Evolutionary conservation across 352 stramenopile genomes (phyloP).

Genomic region (Phytophthora meadii): DNA sequence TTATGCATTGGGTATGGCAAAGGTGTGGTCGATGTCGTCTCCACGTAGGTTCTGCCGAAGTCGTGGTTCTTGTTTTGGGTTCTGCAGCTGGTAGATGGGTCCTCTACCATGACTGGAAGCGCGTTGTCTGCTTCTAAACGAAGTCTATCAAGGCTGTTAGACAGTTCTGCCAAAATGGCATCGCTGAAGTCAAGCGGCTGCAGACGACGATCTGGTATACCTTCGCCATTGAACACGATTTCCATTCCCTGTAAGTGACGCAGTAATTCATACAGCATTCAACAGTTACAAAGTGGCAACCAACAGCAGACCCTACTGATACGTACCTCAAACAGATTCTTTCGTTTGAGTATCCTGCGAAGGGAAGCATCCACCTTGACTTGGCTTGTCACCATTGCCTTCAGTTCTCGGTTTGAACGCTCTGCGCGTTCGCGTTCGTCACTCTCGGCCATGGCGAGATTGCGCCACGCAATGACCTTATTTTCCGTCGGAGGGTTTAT

Average conservation of each 20-base stretch:
- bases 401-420: constrained; percentile 30
- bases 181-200: constrained; percentile 28
- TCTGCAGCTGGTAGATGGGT: constrained; percentile 9
- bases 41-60: constrained; percentile 7
- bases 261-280: neutral
- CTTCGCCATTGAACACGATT: constrained; percentile 17
- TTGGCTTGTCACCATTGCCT: constrained; percentile 30
- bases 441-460: constrained; percentile 24
- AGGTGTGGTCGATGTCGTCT: constrained; percentile 30
- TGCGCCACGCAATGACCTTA: constrained; percentile 7
- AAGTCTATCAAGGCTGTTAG: constrained; percentile 12
- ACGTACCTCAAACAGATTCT: constrained; percentile 15
- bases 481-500: neutral
- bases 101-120: neutral
- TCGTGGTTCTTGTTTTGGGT: constrained; percentile 5
- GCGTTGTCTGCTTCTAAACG: constrained; percentile 17
- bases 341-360: constrained; percentile 19
- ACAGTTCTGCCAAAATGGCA: constrained; percentile 22
- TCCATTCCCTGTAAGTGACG: constrained; percentile 14
- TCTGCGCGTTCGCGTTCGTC: constrained; percentile 28
- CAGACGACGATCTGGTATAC: constrained; percentile 12
- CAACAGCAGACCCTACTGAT: neutral
- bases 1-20: constrained; percentile 22
- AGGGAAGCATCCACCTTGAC: constrained; percentile 19
- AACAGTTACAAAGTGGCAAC: neutral